Evolutionary conservation across 306 rosid genomes (phyloP), one percentile per base, ranked within the genome.

Genomic region (Citrullus amarus): DNA sequence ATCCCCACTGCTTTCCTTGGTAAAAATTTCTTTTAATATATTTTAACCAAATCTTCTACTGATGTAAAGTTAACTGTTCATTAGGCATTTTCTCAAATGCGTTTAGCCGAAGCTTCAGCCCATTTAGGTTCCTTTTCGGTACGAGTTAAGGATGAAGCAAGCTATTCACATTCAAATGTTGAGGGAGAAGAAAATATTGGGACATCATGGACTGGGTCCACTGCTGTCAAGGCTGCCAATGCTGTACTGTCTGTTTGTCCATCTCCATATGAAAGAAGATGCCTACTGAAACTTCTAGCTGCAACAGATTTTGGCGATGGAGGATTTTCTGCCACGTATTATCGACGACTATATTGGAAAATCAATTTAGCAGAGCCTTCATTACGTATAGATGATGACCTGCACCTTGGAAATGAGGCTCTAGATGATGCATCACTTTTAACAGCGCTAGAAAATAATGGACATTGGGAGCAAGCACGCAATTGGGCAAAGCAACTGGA

Each of bases 391-490:
- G 93, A 90, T 83, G 86, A 81, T 51, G 87, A 79, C 82, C 79
- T 89, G 56, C 95, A 88, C 79, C 91, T 92, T 56, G 97, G 90
- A 50, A 81, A 88, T 58, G 96, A 94, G 83, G 86, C 90, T 83
- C 82, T 86, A 30, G 98, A 94, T 77, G 97, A 94, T 86, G 93
- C 84, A 79, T 89, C 98, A 82, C 98, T 94, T 83, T 81, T 91
- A 81, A 76, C 85, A 73, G 93, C 94, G 43, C 83, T 92, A 60
- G 93, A 89, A 85, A 85, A 89, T 75, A 94, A 90, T 85, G 87
- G 98, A 83, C 96, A 85, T 68, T 94, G 98, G 98, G 97, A 94
- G 69, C 95, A 90, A 80, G 98, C 98, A 78, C 92, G 98, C 82
- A 90, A 86, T 87, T 94, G 98, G 98, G 97, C 98, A 85, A 92